Evolutionary conservation across 2,329 filamentous ascomycete species (phyloP).

Genomic region (Diplodia seriata): DNA sequence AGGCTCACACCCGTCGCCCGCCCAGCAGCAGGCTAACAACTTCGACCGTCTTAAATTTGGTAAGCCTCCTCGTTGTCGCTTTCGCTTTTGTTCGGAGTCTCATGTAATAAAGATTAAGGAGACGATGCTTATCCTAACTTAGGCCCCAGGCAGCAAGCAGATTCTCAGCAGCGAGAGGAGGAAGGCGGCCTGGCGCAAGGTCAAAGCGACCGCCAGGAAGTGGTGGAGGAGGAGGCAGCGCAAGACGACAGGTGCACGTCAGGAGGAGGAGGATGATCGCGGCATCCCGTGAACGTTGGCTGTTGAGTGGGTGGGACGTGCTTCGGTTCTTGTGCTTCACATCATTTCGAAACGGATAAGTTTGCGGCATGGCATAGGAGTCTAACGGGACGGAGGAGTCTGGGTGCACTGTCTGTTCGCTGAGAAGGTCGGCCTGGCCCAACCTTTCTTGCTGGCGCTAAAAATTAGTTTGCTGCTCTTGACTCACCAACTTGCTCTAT

Average conservation of each 20-base stretch:
- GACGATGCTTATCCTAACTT: neutral
- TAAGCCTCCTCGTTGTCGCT: neutral
- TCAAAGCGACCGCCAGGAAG: neutral
- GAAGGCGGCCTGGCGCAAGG: neutral
- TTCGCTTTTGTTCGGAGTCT: neutral
- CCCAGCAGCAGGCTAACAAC: neutral
- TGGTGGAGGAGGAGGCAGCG: neutral
- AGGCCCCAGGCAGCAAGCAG: neutral
- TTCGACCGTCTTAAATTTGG: neutral
- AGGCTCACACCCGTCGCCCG: neutral
- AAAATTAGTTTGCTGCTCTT: neutral
- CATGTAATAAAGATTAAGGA: neutral
- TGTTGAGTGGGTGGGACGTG: neutral
- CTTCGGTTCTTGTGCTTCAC: neutral
- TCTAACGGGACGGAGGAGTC: neutral
- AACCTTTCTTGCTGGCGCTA: neutral
- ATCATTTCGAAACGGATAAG: neutral
- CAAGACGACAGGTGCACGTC: neutral
- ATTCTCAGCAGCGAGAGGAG: neutral
- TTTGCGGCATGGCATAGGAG: neutral
- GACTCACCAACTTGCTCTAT: neutral
- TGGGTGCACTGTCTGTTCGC: neutral
- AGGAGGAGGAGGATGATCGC: neutral
- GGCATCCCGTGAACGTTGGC: neutral
- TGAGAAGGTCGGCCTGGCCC: neutral